phyloP scores from a whole-genome alignment of 345 rosid genomes.

The Populus simonii region DNA sequence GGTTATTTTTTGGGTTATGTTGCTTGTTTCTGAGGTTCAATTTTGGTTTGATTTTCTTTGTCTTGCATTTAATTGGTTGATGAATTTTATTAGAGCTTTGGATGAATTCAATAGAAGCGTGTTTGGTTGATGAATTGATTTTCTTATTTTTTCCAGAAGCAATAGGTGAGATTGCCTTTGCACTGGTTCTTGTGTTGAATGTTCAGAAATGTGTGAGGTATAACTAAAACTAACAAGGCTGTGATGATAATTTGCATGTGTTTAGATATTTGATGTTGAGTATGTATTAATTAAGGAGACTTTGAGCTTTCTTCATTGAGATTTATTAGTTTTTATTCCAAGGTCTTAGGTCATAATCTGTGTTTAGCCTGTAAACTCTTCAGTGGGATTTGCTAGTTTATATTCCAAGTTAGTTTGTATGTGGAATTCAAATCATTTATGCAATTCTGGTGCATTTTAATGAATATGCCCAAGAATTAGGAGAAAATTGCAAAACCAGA shows the following conservation, averaged over 20 bases:
- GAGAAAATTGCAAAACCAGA: background rate
- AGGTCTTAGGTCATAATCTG: background rate
- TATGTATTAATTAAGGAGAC: background rate
- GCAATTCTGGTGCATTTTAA: background rate
- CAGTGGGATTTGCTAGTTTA: background rate
- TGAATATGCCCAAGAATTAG: background rate
- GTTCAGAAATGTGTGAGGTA: background rate
- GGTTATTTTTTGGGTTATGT: constrained; percentile 5
- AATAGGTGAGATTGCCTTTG: constrained; percentile 4
- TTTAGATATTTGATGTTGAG: background rate
- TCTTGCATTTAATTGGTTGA: background rate
- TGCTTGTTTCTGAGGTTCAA: constrained; percentile 7
- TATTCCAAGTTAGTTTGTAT: background rate
- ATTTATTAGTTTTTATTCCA: background rate
- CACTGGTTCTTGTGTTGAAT: constrained; percentile 9
- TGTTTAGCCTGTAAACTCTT: background rate
- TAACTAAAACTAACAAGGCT: background rate
- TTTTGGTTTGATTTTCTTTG: constrained; percentile 4
- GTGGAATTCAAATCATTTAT: background rate
- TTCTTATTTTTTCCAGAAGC: background rate
- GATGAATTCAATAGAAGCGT: background rate
- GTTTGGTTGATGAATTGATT: constrained; percentile 6
- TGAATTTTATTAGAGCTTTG: background rate
- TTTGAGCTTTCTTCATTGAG: constrained; percentile 1
- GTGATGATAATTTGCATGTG: background rate